Evolutionary conservation across 257 asterid species (phyloP).

Genomic region (Osmanthus fragrans): DNA sequence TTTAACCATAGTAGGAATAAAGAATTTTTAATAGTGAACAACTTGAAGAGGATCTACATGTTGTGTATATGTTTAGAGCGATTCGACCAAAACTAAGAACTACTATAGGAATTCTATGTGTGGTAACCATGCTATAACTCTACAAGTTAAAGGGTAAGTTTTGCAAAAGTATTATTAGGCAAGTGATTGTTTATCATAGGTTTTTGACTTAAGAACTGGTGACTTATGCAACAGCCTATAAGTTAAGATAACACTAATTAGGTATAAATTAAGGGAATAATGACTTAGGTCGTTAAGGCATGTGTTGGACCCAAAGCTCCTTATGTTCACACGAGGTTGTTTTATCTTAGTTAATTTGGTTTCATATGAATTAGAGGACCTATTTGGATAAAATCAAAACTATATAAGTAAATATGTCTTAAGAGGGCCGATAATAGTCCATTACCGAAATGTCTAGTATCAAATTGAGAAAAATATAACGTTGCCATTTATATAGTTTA

Average conservation of each 20-base stretch:
- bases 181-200: neutral
- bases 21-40: neutral
- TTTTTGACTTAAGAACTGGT: too few relatives aligned
- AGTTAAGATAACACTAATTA: too few relatives aligned
- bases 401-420: too few relatives aligned
- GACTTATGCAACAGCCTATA: neutral
- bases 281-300: neutral
- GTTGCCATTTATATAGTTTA: too few relatives aligned
- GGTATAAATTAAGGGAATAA: neutral
- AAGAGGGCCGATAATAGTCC: too few relatives aligned
- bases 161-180: neutral
- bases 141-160: neutral
- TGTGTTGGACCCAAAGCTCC: neutral
- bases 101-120: neutral
- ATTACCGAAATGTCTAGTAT: too few relatives aligned
- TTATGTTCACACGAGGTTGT: too few relatives aligned
- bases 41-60: neutral
- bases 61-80: neutral
- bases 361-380: too few relatives aligned
- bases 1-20: too few relatives aligned
- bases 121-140: neutral
- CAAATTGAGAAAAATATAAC: too few relatives aligned
- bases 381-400: too few relatives aligned
- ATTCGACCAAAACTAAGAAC: neutral
- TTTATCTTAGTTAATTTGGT: too few relatives aligned